Percentiles rank a stretch among this genome's conserved stretches.
Evolutionary conservation across 352 stramenopile genomes (phyloP).

Genomic region (Phytophthora niederhauseri): DNA sequence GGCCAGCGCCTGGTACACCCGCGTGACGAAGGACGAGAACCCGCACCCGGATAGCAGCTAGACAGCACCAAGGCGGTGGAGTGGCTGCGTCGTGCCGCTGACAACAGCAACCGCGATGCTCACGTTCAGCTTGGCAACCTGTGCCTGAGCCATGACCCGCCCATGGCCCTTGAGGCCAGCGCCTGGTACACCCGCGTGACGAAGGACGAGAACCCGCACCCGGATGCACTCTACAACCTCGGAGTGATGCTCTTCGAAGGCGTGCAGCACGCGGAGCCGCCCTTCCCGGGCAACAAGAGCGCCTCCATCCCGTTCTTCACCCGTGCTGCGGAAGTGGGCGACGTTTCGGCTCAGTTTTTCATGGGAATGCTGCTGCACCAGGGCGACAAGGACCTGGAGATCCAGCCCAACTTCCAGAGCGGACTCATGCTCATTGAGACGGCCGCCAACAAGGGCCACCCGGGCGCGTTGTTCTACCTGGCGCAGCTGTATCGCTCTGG

Average conservation of each 20-base stretch:
- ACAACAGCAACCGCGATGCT: constrained; percentile 79
- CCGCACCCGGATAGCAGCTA: constrained; percentile 82
- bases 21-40: constrained; percentile 53
- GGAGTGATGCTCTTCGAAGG: constrained; percentile 80
- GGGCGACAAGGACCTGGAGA: constrained; percentile 71
- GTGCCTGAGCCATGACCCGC: constrained; percentile 78
- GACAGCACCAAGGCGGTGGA: constrained; percentile 77
- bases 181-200: constrained; percentile 79
- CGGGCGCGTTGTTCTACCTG: constrained; percentile 80
- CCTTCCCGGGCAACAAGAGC: constrained; percentile 59
- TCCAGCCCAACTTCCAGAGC: constrained; percentile 66
- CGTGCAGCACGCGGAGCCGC: constrained; percentile 71
- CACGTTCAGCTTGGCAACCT: constrained; percentile 85
- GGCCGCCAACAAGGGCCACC: constrained; percentile 71
- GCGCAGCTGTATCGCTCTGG: constrained; percentile 90
- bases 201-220: constrained; percentile 60
- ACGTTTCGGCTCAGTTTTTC: constrained; percentile 85
- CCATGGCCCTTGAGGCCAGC: constrained; percentile 68
- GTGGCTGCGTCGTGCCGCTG: constrained; percentile 81
- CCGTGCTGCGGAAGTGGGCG: constrained; percentile 73
- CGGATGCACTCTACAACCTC: constrained; percentile 87
- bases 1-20: constrained; percentile 78
- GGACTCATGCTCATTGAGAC: constrained; percentile 81
- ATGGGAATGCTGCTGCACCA: constrained; percentile 85
- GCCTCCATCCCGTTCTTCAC: constrained; percentile 82